Conservation (phyloP, 495 filamentous ascomycete genomes). For the Rostrohypoxylon terebratum region DNA sequence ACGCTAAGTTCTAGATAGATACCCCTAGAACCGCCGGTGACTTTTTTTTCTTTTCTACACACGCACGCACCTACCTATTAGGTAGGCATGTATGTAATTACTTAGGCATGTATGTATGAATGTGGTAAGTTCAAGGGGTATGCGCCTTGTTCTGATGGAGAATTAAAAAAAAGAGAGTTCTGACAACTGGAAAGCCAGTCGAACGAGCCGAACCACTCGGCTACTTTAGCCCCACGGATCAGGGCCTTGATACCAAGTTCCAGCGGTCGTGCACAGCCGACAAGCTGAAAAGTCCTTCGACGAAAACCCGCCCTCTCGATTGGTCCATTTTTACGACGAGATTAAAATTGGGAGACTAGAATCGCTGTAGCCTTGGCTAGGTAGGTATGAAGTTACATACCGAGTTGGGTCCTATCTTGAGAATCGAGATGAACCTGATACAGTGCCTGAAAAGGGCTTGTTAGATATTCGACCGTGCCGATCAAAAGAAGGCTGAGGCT, state of each 20-base stretch:
- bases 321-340: conserved; percentile 30
- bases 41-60: not conserved
- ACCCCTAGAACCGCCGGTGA: not conserved
- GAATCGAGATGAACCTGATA: not conserved
- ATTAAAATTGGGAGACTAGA: conserved; percentile 23
- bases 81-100: no score
- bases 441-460: not conserved
- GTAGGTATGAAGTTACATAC: no score
- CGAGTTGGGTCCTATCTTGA: conserved; percentile 1
- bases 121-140: conserved; percentile 1
- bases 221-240: conserved; percentile 17
- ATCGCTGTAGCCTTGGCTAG: conserved; percentile 8
- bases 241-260: not conserved
- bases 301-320: conserved; percentile 10
- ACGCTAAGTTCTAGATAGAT: not conserved
- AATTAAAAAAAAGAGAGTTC: conserved; percentile 46
- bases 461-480: not conserved
- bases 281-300: conserved; percentile 32
- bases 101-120: no score
- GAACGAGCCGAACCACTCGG: no score
- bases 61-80: no score
- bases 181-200: no score
- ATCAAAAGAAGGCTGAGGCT: conserved; percentile 28
- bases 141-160: conserved; percentile 29
- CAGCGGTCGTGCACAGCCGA: conserved; percentile 15